Evolutionary conservation across 805 yeast species (phyloP).

Genomic region (Starmera caribaea): DNA sequence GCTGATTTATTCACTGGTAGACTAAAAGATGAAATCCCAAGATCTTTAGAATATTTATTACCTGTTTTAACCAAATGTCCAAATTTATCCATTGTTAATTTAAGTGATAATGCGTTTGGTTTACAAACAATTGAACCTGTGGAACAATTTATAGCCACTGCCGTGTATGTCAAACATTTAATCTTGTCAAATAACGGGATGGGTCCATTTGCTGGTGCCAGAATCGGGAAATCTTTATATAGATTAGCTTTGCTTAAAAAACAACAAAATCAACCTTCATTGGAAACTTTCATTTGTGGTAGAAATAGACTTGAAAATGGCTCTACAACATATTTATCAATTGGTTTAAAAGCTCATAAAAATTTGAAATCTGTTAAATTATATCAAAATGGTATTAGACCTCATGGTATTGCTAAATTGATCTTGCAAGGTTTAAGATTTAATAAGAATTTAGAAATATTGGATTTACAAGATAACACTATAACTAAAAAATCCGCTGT

Average conservation of each 20-base stretch:
- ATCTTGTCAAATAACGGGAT: conserved; percentile 91
- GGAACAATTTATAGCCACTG: conserved; percentile 66
- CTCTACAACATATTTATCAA: conserved; percentile 73
- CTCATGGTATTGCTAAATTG: conserved; percentile 75
- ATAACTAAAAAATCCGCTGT: conserved; percentile 62
- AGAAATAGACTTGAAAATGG: conserved; percentile 96
- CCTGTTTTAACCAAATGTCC: conserved; percentile 65
- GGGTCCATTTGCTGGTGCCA: conserved; percentile 96
- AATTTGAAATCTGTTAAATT: conserved; percentile 65
- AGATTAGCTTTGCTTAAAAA: conserved; percentile 58
- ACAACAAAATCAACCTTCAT: conserved; percentile 32
- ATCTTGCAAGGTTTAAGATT: conserved; percentile 60
- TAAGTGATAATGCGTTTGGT: conserved; percentile 95
- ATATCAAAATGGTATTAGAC: conserved; percentile 96
- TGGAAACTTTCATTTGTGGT: conserved; percentile 90
- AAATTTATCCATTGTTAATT: conserved; percentile 61
- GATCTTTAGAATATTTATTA: conserved; percentile 61
- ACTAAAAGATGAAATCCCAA: conserved; percentile 88
- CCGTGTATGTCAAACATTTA: conserved; percentile 74
- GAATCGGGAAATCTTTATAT: conserved; percentile 82
- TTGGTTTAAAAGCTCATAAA: conserved; percentile 75
- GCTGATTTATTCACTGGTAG: conserved; percentile 95
- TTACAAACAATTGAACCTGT: conserved; percentile 89
- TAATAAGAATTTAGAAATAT: conserved; percentile 48
- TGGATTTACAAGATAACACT: conserved; percentile 94